phyloP scores from a whole-genome alignment of 176 grass and related monocot genomes.

The Dendrocalamus sinicus region DNA sequence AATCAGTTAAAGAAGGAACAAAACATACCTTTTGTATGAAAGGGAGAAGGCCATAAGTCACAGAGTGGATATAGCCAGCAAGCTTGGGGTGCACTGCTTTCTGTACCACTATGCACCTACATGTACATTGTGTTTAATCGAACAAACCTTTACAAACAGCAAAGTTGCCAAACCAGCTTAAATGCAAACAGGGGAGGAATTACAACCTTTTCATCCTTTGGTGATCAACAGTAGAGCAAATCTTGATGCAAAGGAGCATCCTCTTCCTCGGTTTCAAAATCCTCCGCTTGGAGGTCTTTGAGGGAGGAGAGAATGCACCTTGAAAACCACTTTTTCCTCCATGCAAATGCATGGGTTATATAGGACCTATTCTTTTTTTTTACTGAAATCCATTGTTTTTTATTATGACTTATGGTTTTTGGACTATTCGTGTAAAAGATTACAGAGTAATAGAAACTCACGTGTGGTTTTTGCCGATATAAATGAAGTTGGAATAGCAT shows the following conservation, averaged over 20 bases:
- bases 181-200: slow-evolving; percentile 23
- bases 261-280: slow-evolving; percentile 43
- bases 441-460: no score
- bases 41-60: slow-evolving; percentile 63
- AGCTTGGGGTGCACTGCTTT: slow-evolving; percentile 78
- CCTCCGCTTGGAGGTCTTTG: slow-evolving; percentile 56
- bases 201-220: not conserved
- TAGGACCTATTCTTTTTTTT: not conserved
- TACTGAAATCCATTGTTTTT: no score
- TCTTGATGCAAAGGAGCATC: slow-evolving; percentile 19
- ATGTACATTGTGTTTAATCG: slow-evolving; percentile 43
- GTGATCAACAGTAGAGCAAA: no score
- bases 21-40: slow-evolving; percentile 81
- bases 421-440: no score
- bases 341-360: slow-evolving; percentile 43
- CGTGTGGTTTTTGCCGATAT: no score
- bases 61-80: slow-evolving; percentile 76
- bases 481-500: no score
- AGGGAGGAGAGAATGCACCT: slow-evolving; percentile 48
- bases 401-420: no score
- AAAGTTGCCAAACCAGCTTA: slow-evolving; percentile 16
- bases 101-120: slow-evolving; percentile 88
- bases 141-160: slow-evolving; percentile 4
- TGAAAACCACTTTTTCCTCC: not conserved
- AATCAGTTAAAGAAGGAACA: not conserved